Percentiles rank a stretch among this genome's conserved stretches.
These are phyloP conservation scores for Flaveria sonorensis DNA, from an alignment of 129 eudicot genomes.

Conservation along the genomic window DNA sequence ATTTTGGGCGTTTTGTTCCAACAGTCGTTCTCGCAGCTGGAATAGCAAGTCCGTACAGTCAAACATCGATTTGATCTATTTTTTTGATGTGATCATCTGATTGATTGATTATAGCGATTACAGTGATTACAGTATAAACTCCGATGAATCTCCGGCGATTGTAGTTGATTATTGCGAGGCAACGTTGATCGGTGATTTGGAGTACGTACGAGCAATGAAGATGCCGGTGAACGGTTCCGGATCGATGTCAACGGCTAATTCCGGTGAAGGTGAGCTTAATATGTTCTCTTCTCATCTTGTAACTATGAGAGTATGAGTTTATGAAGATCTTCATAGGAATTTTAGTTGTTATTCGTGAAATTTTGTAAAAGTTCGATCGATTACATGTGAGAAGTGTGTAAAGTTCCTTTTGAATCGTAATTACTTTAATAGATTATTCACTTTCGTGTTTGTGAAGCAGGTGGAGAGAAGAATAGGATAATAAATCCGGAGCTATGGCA, in stretches of 20 bases:
- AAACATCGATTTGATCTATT: slow-evolving; percentile 19
- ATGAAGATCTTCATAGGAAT: not conserved
- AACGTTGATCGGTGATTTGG: slow-evolving; percentile 8
- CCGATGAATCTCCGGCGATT: slow-evolving; percentile 40
- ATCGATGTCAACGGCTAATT: slow-evolving; percentile 44
- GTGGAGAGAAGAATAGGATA: slow-evolving; percentile 28
- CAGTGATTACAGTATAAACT: not conserved
- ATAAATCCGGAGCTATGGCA: slow-evolving; percentile 93
- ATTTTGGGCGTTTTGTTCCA: slow-evolving; percentile 29
- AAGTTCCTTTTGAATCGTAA: not conserved
- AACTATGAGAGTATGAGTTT: no score
- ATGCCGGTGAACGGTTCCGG: slow-evolving; percentile 49
- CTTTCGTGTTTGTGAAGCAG: slow-evolving; percentile 12
- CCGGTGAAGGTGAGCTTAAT: slow-evolving; percentile 57
- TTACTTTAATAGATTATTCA: not conserved
- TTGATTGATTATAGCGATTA: no score
- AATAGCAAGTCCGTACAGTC: slow-evolving; percentile 14
- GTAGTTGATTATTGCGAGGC: slow-evolving; percentile 17
- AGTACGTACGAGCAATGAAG: slow-evolving; percentile 44
- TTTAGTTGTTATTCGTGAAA: slow-evolving; percentile 4
- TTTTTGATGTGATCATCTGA: not conserved
- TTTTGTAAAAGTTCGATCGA: not conserved
- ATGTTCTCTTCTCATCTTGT: slow-evolving; percentile 22
- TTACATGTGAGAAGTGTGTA: not conserved
- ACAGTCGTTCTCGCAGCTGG: not conserved